Evolutionary conservation across 176 grass and related monocot genomes (phyloP).

Genomic region (Triticum dicoccoides): DNA sequence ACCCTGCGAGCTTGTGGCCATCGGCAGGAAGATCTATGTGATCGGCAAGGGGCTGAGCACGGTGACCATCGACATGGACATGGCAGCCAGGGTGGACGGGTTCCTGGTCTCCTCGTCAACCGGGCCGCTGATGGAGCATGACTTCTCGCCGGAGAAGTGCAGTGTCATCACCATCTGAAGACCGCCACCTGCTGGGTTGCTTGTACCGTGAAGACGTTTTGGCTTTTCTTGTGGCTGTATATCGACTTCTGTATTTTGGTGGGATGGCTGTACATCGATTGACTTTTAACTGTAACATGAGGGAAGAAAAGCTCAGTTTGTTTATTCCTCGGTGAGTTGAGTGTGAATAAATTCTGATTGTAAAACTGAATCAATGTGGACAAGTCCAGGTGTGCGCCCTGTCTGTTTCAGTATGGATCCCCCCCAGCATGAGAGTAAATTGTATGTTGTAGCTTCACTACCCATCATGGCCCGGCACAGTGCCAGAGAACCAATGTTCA

Average conservation of each 20-base stretch:
- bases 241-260: not conserved
- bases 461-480: too few relatives aligned
- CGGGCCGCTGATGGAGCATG: slow-evolving; percentile 32
- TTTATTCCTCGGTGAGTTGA: too few relatives aligned
- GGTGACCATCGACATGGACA: slow-evolving; percentile 51
- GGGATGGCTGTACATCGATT: not conserved
- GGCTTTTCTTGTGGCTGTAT: not conserved
- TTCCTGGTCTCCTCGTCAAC: slow-evolving; percentile 44
- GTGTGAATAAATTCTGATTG: too few relatives aligned
- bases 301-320: too few relatives aligned
- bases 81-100: slow-evolving; percentile 37
- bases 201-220: not conserved
- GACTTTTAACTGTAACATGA: not conserved
- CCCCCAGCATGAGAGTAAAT: too few relatives aligned
- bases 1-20: slow-evolving; percentile 35
- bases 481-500: too few relatives aligned
- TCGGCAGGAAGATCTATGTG: slow-evolving; percentile 52
- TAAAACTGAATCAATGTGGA: too few relatives aligned
- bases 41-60: slow-evolving; percentile 52
- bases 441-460: too few relatives aligned
- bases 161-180: slow-evolving; percentile 67
- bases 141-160: slow-evolving; percentile 54
- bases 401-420: too few relatives aligned
- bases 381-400: too few relatives aligned
- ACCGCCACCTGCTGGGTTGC: too few relatives aligned